Evolutionary conservation across 257 asterid species (phyloP), one percentile per base, ranked within the genome.

Genomic region (Petunia secreta): DNA sequence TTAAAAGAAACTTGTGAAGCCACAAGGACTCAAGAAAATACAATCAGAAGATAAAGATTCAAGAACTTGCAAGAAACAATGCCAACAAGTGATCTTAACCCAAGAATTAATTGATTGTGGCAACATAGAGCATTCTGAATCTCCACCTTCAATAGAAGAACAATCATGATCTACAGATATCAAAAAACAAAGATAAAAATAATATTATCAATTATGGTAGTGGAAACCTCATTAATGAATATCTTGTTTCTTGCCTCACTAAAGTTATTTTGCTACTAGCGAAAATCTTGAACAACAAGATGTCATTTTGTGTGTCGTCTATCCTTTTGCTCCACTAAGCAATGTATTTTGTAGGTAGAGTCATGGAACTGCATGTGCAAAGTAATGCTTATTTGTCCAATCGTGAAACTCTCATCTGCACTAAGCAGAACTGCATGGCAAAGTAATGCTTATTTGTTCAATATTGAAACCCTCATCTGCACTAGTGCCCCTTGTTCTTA

Each of bases 231-330:
- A 25, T 25, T 25, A 25, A 25, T 25, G 34, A 48, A 50, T 34
- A 34, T 71, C 34, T 6, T 50, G 62, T 73, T 73, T 36, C 62
- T 34, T 73, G 44, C 59, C 62, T 73, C 34, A 34, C 44, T 48
- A 50, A 71, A 50, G 34, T 50, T 73, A 34, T 34, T 34, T 34
- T 34, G 6, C 44, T 34, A 50, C 2, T 34, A 73, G 77, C 77
- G 34, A 50, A 48, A 10, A 10, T 34, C 34, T 34, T 50, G 77
- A 50, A 52, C 44, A 11, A 73, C 6, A 36, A 50, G n/a, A 48
- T 10, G 44, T 71, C 77, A 71, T 69, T 69, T 34, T 69, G 16
- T 71, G 5, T 71, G 74, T 39, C 36, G 6, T 65, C 74, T 5
- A 38, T 37, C 48, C 15, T 10, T 71, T 71, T 50, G 44, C 77